Base-by-base conservation (phyloP, 331 rosid species). In the Telfairia occidentalis region DNA sequence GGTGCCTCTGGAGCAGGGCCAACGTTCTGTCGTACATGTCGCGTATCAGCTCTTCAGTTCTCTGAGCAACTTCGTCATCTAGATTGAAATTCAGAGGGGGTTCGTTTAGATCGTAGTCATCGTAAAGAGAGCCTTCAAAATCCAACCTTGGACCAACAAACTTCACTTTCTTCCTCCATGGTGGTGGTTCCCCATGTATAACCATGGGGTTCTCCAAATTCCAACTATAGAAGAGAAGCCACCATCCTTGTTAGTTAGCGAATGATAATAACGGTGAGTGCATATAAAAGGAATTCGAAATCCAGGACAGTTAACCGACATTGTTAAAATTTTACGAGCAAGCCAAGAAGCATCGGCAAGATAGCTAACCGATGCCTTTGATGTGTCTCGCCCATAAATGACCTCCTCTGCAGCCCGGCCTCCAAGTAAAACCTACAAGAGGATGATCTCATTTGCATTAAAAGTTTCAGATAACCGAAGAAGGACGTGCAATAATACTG, bases 401-500 rank as follows among this genome's bases (percentile, higher is more conserved):
- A 95, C 90, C 85, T 95, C 99, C 78, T 95, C 99, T 0, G 99
- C 97, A 15, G 99, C 99, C 81, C 99, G 86, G 58, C 92, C 99
- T 75, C 97, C 97, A 46, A 95, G 97, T 55, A 92, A 87, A 78
- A 95, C 97, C 98, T 93, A 82, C 74, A 75, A 2, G 19, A 4
- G 9, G 38, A 58, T 30, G 73, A 42, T 12, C 43, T 12, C 43
- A 26, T 37, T 61, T 11, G 29, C 16, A 48, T 73, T 52, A 75
- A 79, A 24, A 37, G 15, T 30, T 19, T 34, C 46, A 52, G 46
- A 50, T 7, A 28, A 30, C 50, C 12, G 1, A 49, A 72, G 6
- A 35, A 23, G 32, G 28, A 29, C 1, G 6, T 2, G 13, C 45
- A 13, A 40, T 23, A 4, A 65, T n/a, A 23, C 3, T 9, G 21